Evolutionary conservation across 352 stramenopile genomes (phyloP).

Genomic region (Blastocystis sp.): DNA sequence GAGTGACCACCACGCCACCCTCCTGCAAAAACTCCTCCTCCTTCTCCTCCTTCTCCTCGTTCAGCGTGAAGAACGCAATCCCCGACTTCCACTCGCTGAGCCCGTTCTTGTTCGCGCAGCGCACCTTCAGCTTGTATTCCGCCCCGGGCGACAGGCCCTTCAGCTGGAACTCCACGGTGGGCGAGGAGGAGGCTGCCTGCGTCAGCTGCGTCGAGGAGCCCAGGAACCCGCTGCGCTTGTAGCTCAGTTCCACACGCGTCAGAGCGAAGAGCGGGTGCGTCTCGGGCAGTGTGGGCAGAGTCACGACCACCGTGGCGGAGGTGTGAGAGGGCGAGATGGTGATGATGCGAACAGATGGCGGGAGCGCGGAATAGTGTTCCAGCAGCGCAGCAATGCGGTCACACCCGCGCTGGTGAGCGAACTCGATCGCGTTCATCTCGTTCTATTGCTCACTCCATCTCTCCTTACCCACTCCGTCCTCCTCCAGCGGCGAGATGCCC

Average conservation of each 20-base stretch:
- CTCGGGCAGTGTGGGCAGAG: not conserved
- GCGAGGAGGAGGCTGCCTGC: not conserved
- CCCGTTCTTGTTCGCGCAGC: conserved; percentile 4
- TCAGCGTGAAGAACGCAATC: not conserved
- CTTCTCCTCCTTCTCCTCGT: not conserved
- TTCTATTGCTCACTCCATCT: not conserved
- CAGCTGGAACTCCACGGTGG: not conserved
- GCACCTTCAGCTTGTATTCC: conserved; percentile 3
- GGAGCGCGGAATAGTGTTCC: conserved; percentile 2
- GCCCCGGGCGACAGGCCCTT: not conserved
- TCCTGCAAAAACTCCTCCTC: not conserved
- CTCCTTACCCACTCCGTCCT: not conserved
- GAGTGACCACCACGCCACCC: not conserved
- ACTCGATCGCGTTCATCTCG: conserved; percentile 1
- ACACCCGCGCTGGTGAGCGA: not conserved
- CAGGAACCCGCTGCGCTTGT: not conserved
- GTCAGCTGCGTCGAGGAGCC: not conserved
- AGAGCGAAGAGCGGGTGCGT: not conserved
- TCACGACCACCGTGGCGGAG: not conserved
- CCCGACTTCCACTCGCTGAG: not conserved
- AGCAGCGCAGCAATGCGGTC: not conserved
- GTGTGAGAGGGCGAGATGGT: not conserved
- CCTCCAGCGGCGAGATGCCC: not conserved
- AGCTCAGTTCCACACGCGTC: not conserved
- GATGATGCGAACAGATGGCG: not conserved